phyloP scores from a whole-genome alignment of 1,139 yeast species.

The Taphrina pruni region DNA sequence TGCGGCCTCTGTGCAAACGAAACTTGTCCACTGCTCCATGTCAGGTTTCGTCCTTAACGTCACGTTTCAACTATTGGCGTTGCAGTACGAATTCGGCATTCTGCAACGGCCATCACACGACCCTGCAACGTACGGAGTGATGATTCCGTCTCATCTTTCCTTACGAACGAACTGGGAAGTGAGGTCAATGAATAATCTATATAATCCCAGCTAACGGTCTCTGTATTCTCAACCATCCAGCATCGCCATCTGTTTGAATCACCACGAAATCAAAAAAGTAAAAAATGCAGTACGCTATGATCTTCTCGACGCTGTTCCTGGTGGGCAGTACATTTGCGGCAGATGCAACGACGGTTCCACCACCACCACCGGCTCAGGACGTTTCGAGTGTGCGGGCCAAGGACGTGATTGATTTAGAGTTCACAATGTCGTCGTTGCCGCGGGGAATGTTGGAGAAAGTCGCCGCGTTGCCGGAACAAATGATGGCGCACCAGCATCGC shows the following conservation, averaged over 20 bases:
- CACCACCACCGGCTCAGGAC: neutral
- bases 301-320: constrained; percentile 4
- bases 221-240: neutral
- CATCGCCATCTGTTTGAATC: neutral
- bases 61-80: too few relatives aligned
- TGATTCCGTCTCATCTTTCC: too few relatives aligned
- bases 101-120: too few relatives aligned
- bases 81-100: too few relatives aligned
- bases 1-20: too few relatives aligned
- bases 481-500: constrained; percentile 10
- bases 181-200: too few relatives aligned
- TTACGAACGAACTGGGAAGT: too few relatives aligned
- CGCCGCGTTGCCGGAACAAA: constrained; percentile 1
- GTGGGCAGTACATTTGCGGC: neutral
- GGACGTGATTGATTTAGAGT: constrained; percentile 13
- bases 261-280: neutral
- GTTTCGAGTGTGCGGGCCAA: constrained; percentile 5
- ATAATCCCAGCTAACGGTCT: neutral
- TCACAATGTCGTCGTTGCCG: constrained; percentile 13
- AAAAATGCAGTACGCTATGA: constrained; percentile 1
- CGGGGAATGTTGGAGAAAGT: neutral
- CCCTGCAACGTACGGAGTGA: too few relatives aligned
- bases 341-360: neutral
- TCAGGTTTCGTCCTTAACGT: too few relatives aligned
- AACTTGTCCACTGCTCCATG: too few relatives aligned